Base-by-base conservation (phyloP, 345 rosid species). In the Euclidium syriacum region DNA sequence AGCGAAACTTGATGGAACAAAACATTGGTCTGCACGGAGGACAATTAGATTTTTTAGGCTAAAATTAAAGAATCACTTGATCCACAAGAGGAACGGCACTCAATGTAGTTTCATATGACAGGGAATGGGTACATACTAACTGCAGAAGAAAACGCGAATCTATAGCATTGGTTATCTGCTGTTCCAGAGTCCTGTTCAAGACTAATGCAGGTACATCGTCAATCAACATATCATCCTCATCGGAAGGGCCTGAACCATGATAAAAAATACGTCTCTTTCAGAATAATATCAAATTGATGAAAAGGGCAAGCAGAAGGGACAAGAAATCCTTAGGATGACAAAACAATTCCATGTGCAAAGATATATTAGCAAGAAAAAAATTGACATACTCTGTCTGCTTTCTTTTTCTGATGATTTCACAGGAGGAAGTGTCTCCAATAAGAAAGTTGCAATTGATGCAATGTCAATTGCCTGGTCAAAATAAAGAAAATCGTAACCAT, bases 141-240 rank as follows among this genome's bases (percentile, higher is more conserved):
- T 90, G 99, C 77, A 85, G 73, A 62, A 95, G 90, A 74, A 95
- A 95, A 50, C 84, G 83, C 25, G 99, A 79, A 70, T 83, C 84
- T 56, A 95, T 78, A 51, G 91, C 90, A 78, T 78, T 80, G 43
- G 62, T 76, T 70, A 95, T 90, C 78, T 85, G 92, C 61, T 68
- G 74, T 65, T 83, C 83, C 79, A 95, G 71, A 75, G 78, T 77
- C 63, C 40, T 67, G 69, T 85, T 71, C 77, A 90, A 67, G 66
- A 68, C 77, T 74, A 75, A 43, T 62, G 72, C 85, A 70, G 58
- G 81, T 40, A 12, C 47, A 49, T 78, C 86, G 68, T 86, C 96
- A 34, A 61, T 27, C 52, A 56, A 41, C 83, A 73, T 69, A 67
- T 85, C 97, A 62, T 95, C 96, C 64, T 88, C 99, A 50, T 60